Base-by-base conservation (phyloP, 805 yeast genomes). In the Saturnispora sanitii region DNA sequence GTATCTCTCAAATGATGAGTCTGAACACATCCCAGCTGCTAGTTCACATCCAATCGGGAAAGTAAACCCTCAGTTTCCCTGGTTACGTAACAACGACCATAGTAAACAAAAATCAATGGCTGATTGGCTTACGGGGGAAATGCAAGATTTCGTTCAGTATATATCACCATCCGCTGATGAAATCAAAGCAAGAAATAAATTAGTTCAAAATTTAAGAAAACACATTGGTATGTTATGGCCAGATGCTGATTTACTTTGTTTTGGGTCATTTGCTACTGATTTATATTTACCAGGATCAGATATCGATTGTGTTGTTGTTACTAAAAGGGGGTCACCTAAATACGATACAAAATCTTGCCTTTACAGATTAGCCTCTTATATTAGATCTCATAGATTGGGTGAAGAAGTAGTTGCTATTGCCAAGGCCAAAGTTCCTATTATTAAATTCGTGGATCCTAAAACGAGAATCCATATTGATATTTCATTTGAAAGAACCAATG, bases 251-350 rank as follows among this genome's bases (percentile, higher is more conserved):
- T 74, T 82, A 4, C 79, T 79, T 46, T 94, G 88, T 6, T 90
- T 92, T 65, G 98, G 98, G 0, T 88, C 96, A 0, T 83, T 75
- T 58, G 95, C 97, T 0, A 88, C 96, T 0, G 96, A 88, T 55
- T 64, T 90, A 45, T 90, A 87, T 55, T 66, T 90, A 15, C 97
- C 97, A 0, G 95, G 95, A 2, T 85, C 96, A 0, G 98, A 90
- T 67, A 86, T 90, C 25, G 98, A 90, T 60, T 79, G 92, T 78
- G 96, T 88, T 34, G 73, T 90, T 19, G 66, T 79, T 3, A 81
- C 94, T 18, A 61, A 68, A 15, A 61, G 65, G 12, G 77, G 79
- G 2, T 21, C 34, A 11, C 42, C 42, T n/a, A 72, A 68, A 46
- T 70, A 73, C 49, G 86, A 75, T 51, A 73, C 70, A 43, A 73